A percentile compares a stretch with the other conserved stretches of the same genome.
phyloP scores from a whole-genome alignment of 345 rosid genomes.

The Citropsis articulata region DNA sequence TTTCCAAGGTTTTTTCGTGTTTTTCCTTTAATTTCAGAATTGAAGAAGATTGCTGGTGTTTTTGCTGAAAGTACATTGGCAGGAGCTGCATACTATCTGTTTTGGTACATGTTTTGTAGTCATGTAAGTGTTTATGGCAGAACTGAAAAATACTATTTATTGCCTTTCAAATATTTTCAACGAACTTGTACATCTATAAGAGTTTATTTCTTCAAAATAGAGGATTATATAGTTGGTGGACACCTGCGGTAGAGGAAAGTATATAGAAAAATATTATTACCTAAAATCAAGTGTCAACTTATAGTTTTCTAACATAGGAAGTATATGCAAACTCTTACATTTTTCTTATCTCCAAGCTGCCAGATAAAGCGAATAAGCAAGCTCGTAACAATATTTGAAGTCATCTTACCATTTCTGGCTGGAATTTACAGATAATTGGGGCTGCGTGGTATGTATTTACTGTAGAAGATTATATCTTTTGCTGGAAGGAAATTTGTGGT shows the following conservation, averaged over 20 bases:
- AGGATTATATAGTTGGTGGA: too few species aligned
- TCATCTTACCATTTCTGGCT: background rate
- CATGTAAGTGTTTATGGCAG: slow-evolving; percentile 51
- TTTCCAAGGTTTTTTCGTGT: slow-evolving; percentile 74
- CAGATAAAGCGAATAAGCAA: background rate
- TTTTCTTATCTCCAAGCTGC: too few species aligned
- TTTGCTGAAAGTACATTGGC: slow-evolving; percentile 84
- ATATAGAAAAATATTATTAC: too few species aligned
- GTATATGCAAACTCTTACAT: too few species aligned
- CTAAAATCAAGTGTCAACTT: too few species aligned
- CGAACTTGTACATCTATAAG: background rate
- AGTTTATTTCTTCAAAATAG: too few species aligned
- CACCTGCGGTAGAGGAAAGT: too few species aligned
- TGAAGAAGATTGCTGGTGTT: slow-evolving; percentile 77
- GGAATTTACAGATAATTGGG: slow-evolving; percentile 58
- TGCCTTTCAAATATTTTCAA: background rate
- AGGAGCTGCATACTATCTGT: slow-evolving; percentile 83
- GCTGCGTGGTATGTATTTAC: slow-evolving; percentile 84
- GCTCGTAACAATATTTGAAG: too few species aligned
- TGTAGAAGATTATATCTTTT: slow-evolving; percentile 66
- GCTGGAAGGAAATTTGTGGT: slow-evolving; percentile 64
- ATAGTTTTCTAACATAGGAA: too few species aligned
- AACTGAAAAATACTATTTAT: background rate
- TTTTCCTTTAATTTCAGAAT: slow-evolving; percentile 73
- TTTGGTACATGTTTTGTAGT: slow-evolving; percentile 88